Conservation (phyloP, 129 eudicot species). For the Flaveria brownii region DNA sequence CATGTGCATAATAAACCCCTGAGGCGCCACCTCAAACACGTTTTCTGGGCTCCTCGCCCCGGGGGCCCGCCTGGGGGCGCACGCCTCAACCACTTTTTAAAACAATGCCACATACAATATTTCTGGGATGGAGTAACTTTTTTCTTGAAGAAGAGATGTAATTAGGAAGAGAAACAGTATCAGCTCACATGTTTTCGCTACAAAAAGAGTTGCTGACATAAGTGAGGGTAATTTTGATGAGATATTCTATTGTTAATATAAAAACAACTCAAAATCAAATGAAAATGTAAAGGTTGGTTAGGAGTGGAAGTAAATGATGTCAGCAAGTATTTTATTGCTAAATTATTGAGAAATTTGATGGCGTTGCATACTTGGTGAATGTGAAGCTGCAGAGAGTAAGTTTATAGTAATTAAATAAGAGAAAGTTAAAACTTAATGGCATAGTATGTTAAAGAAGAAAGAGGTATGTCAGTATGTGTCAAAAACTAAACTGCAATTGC, state of each 20-base stretch:
- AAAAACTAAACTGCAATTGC: background rate
- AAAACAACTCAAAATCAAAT: too few relatives aligned
- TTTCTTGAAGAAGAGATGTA: background rate
- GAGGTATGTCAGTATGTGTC: background rate
- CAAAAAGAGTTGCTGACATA: background rate
- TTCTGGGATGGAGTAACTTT: too few relatives aligned
- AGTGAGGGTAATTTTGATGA: background rate
- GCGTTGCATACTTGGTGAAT: background rate
- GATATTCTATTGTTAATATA: background rate
- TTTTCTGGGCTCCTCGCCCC: too few relatives aligned
- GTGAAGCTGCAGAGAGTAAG: background rate
- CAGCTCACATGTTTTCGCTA: background rate
- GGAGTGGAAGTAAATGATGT: background rate
- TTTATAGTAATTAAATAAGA: background rate
- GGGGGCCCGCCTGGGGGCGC: too few relatives aligned
- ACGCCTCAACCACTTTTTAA: too few relatives aligned
- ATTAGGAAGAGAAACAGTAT: background rate
- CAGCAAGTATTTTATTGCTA: background rate
- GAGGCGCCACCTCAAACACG: too few relatives aligned
- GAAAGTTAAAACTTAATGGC: background rate
- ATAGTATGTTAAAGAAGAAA: background rate
- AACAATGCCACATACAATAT: background rate
- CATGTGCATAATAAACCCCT: too few relatives aligned
- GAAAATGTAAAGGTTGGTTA: background rate
- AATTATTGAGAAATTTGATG: background rate